Evolutionary conservation across 495 filamentous ascomycete species (phyloP).

Genomic region (Apiosordaria backusii): DNA sequence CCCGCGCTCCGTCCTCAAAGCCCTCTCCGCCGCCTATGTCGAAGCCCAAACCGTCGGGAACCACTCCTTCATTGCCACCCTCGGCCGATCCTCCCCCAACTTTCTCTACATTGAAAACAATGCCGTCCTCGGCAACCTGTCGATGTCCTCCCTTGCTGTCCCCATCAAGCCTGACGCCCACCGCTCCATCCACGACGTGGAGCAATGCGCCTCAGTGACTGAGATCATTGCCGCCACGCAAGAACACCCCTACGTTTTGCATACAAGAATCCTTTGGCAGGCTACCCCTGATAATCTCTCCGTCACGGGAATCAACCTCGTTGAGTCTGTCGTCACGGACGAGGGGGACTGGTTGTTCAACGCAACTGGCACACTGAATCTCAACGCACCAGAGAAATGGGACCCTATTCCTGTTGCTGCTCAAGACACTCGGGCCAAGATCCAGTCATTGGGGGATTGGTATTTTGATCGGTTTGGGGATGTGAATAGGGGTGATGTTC

Average conservation of each 20-base stretch:
- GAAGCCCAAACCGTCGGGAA: constrained; percentile 22
- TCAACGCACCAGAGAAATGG: not conserved
- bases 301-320: constrained; percentile 26
- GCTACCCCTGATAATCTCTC: constrained; percentile 36
- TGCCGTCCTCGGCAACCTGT: constrained; percentile 29
- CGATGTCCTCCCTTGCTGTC: constrained; percentile 36
- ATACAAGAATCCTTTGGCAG: constrained; percentile 33
- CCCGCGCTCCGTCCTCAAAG: constrained; percentile 24
- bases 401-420: not conserved
- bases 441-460: constrained; percentile 36
- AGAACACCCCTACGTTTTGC: constrained; percentile 37
- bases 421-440: constrained; percentile 18
- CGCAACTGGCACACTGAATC: not conserved
- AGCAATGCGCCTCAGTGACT: constrained; percentile 44
- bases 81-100: constrained; percentile 15
- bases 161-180: constrained; percentile 41
- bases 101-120: constrained; percentile 35
- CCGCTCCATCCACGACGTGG: constrained; percentile 23
- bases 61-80: constrained; percentile 12
- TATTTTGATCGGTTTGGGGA: constrained; percentile 40
- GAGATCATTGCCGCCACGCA: constrained; percentile 45
- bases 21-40: constrained; percentile 21
- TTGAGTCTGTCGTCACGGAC: not conserved
- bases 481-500: constrained; percentile 27
- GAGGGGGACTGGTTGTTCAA: not conserved